Evolutionary conservation across 768 basidiomycete species (phyloP), one percentile per base, ranked within the genome.

Genomic region (Mycena pura): DNA sequence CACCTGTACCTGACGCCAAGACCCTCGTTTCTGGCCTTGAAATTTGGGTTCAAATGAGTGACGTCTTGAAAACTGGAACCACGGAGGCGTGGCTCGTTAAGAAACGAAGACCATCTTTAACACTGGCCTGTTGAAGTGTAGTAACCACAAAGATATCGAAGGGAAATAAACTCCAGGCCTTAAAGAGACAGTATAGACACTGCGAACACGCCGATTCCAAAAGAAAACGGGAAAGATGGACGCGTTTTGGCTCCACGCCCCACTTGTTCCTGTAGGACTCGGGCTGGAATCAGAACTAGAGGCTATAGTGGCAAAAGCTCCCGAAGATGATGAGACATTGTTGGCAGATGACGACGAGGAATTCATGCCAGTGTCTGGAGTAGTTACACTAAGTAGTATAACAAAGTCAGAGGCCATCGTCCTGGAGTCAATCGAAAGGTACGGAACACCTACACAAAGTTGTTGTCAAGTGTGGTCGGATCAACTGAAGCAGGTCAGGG

Each of bases 401-500:
- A n/a, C n/a, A n/a, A n/a, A n/a, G n/a, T n/a, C n/a, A n/a, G n/a
- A n/a, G n/a, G n/a, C n/a, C n/a, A n/a, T n/a, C n/a, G n/a, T n/a
- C n/a, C n/a, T 14, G 21, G 13, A 22, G 9, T 3, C 17, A 34
- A 36, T 2, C 17, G 6, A 54, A 24, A 9, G 6, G 24, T 29
- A 7, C 3, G 9, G n/a, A 46, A 8, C 3, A 32, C 71, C 44
- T 39, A 71, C 70, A 64, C 61, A 32, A 66, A 69, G 43, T 66
- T 72, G 41, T 60, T 57, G 13, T 29, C 49, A 21, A 45, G 31
- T 9, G 63, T 64, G 45, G 32, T 51, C n/a, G n/a, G n/a, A n/a
- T n/a, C n/a, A n/a, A n/a, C n/a, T n/a, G n/a, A n/a, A n/a, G n/a
- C n/a, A n/a, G n/a, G n/a, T n/a, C n/a, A n/a, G n/a, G n/a, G n/a